Evolutionary conservation across 805 yeast genomes (phyloP).

Genomic region (Torulaspora delbrueckii): DNA sequence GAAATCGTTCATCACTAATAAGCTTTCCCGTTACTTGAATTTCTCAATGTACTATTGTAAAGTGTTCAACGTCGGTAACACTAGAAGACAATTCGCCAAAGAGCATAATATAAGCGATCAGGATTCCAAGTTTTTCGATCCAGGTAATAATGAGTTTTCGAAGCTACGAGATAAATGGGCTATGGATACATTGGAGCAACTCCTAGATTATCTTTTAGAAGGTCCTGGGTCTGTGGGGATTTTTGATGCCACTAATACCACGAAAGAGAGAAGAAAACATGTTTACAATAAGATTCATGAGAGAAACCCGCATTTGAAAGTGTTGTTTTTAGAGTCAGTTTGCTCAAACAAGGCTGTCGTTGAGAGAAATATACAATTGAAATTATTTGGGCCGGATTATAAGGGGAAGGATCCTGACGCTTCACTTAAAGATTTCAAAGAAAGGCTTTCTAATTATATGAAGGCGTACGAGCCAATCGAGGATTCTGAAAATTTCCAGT

Average conservation of each 20-base stretch:
- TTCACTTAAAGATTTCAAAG: slow-evolving; percentile 78
- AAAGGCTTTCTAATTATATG: slow-evolving; percentile 77
- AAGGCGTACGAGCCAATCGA: slow-evolving; percentile 87
- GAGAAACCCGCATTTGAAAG: slow-evolving; percentile 62
- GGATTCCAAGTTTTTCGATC: slow-evolving; percentile 80
- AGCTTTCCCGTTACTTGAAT: slow-evolving; percentile 81
- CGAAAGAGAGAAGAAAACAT: slow-evolving; percentile 55
- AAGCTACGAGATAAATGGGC: slow-evolving; percentile 91
- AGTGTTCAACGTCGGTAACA: slow-evolving; percentile 93
- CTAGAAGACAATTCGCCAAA: slow-evolving; percentile 67
- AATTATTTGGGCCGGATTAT: slow-evolving; percentile 91
- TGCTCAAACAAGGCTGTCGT: slow-evolving; percentile 77
- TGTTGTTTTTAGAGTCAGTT: slow-evolving; percentile 77
- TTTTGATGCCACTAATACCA: slow-evolving; percentile 79
- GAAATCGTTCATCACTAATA: slow-evolving; percentile 87
- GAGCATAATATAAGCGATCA: slow-evolving; percentile 42
- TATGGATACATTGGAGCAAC: slow-evolving; percentile 80
- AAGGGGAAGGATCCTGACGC: slow-evolving; percentile 72
- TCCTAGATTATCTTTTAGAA: slow-evolving; percentile 71
- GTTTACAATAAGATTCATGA: slow-evolving; percentile 54
- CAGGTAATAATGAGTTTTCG: slow-evolving; percentile 61
- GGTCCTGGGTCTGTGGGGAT: slow-evolving; percentile 92
- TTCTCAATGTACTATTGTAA: slow-evolving; percentile 90
- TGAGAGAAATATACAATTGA: slow-evolving; percentile 77
- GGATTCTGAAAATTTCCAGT: slow-evolving; percentile 69